phyloP scores from a whole-genome alignment of 1,284 basidiomycete genomes.

The Ustilago loliicola region DNA sequence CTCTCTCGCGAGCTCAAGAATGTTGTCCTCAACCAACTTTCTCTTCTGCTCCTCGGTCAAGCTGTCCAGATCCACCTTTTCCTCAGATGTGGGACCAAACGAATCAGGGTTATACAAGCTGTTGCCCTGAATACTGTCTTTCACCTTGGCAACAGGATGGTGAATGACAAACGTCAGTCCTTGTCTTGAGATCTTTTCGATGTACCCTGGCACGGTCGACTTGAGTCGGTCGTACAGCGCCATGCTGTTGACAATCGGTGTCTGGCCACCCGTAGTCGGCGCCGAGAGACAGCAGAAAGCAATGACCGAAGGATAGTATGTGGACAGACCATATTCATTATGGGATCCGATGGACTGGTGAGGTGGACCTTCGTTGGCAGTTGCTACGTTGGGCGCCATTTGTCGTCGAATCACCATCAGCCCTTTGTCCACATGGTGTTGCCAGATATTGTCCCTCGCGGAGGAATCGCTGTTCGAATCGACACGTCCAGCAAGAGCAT shows the following conservation, averaged over 20 bases:
- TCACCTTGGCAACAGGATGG: slow-evolving; percentile 45
- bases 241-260: slow-evolving; percentile 52
- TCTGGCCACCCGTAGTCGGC: slow-evolving; percentile 46
- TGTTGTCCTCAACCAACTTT: slow-evolving; percentile 44
- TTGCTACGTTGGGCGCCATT: slow-evolving; percentile 51
- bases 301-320: slow-evolving; percentile 50
- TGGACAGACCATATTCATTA: slow-evolving; percentile 54
- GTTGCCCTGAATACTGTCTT: slow-evolving; percentile 47
- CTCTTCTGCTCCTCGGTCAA: slow-evolving; percentile 43
- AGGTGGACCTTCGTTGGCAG: slow-evolving; percentile 54
- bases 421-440: slow-evolving; percentile 49
- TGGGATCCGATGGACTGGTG: slow-evolving; percentile 49
- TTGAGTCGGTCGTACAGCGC: slow-evolving; percentile 48
- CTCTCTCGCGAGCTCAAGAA: slow-evolving; percentile 43
- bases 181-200: slow-evolving; percentile 23
- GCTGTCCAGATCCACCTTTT: slow-evolving; percentile 16
- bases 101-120: slow-evolving; percentile 45
- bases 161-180: slow-evolving; percentile 53
- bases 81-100: slow-evolving; percentile 39
- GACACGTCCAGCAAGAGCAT: slow-evolving; percentile 29
- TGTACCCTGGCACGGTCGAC: slow-evolving; percentile 23
- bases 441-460: slow-evolving; percentile 15
- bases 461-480: background rate
- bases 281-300: slow-evolving; percentile 52
- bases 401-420: slow-evolving; percentile 50